Percentiles rank a stretch among this genome's conserved stretches.
Conservation (phyloP, 179 eudicot genomes). For the Gypsophila paniculata region DNA sequence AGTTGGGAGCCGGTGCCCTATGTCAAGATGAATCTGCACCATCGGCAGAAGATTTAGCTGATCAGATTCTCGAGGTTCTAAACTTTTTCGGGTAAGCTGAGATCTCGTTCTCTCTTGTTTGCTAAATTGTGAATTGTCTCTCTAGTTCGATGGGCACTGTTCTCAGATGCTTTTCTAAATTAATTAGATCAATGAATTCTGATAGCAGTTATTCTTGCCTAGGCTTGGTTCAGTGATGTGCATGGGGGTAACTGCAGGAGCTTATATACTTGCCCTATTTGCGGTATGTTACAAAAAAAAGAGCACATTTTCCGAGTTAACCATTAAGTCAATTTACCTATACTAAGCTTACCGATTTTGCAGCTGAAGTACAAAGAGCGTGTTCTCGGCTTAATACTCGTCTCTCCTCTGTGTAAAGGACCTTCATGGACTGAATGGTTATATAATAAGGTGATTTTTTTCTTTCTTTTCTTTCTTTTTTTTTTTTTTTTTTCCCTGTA, state of each 20-base stretch:
- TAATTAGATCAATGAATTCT: conserved; percentile 8
- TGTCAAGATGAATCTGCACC: conserved; percentile 65
- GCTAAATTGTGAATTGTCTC: background rate
- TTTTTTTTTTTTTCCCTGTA: background rate
- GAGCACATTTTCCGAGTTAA: too few relatives aligned
- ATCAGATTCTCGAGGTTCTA: conserved; percentile 88
- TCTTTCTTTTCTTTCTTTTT: background rate
- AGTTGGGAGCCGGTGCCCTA: conserved; percentile 93
- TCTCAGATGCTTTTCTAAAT: background rate
- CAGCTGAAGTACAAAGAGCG: conserved; percentile 88
- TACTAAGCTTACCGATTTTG: conserved; percentile 22
- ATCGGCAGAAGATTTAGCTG: conserved; percentile 80
- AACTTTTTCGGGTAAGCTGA: conserved; percentile 41
- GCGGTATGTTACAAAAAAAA: conserved; percentile 54
- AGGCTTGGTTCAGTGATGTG: conserved; percentile 99
- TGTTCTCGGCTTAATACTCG: conserved; percentile 89
- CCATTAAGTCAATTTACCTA: background rate
- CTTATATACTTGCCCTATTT: conserved; percentile 83
- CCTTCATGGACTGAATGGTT: conserved; percentile 98
- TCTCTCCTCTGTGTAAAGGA: conserved; percentile 86
- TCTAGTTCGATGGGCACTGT: background rate
- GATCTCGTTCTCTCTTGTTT: background rate
- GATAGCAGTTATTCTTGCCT: conserved; percentile 27
- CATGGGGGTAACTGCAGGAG: conserved; percentile 97
- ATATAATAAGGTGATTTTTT: conserved; percentile 59